These are phyloP conservation scores for Alternaria burnsii DNA, from an alignment of 2,329 filamentous ascomycete genomes.

Conservation along the genomic window DNA sequence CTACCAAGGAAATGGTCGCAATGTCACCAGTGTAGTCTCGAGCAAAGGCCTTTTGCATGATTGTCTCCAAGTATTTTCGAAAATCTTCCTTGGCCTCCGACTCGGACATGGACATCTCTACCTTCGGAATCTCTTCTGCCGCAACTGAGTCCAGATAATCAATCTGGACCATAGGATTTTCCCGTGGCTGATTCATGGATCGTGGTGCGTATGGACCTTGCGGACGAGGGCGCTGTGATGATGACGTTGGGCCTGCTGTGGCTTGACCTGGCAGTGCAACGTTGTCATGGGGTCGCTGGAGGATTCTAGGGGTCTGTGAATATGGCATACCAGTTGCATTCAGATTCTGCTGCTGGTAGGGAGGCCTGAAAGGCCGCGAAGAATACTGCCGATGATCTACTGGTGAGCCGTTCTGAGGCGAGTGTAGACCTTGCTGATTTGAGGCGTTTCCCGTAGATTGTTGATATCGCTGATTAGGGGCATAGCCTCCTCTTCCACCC, in stretches of 20 bases:
- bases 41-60: conserved; percentile 68
- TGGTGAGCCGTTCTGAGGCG: conserved; percentile 4
- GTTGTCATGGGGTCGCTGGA: conserved; percentile 32
- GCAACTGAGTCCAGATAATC: conserved; percentile 56
- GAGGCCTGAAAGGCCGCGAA: background rate
- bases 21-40: conserved; percentile 59
- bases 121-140: conserved; percentile 60
- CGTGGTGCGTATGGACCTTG: conserved; percentile 25
- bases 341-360: conserved; percentile 6
- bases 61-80: conserved; percentile 68
- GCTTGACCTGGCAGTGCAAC: conserved; percentile 12
- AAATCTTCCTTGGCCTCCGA: conserved; percentile 76
- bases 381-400: conserved; percentile 2
- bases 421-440: conserved; percentile 10
- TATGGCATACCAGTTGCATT: conserved; percentile 1
- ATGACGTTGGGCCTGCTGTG: background rate
- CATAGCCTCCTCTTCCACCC: conserved; percentile 19
- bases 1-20: conserved; percentile 71
- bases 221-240: conserved; percentile 21
- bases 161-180: conserved; percentile 47
- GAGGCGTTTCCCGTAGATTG: conserved; percentile 8
- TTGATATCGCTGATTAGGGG: conserved; percentile 20
- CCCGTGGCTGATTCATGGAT: conserved; percentile 26
- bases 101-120: conserved; percentile 71
- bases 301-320: conserved; percentile 25